Base-by-base conservation (phyloP, 2,329 filamentous ascomycete genomes). In the Trichoderma hamatum region DNA sequence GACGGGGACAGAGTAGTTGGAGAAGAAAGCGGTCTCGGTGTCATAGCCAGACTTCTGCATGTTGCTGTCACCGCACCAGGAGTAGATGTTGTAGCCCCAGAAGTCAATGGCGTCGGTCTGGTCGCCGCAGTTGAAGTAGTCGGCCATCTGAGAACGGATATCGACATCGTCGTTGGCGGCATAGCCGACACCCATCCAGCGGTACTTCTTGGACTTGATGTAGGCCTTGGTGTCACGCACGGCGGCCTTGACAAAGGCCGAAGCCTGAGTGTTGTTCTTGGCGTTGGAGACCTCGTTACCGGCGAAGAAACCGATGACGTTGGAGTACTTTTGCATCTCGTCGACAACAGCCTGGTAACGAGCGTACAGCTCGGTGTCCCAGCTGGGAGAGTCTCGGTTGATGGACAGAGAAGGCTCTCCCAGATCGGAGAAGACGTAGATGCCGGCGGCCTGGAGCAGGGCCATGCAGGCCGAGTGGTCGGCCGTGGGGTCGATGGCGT, bases 21-120 rank as follows among this genome's bases (percentile, higher is more conserved):
- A 80, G 84, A 97, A 99, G 83, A 97, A 95, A 73, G 92, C 81
- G 74, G 94, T 94, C 79, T 95, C 92, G 68, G 89, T 86, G 72
- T 90, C 85, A 82, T 94, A 99, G 67, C 93, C 93, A 3, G 96
- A 97, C 70, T 85, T 78, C 43, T 84, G 77, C 83, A 91, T 96
- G 76, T 84, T 88, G 77, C 92, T 97, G 74, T 94, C 81, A 74
- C 95, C 96, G 80, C 96, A 99, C 96, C 96, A 99, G 65, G 94
- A 97, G 87, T 99, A 99, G 83, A 98, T 97, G 86, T 99, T 99
- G 90, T 98, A 98, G 70, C 96, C 96, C 92, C 94, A 99, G 86
- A 96, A 98, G 82, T 99, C 96, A 73, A 98, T 97, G 71, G 91
- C 77, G 10, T 84, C 82, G 39, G 84, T 78, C 71, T 88, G 80